Evolutionary conservation across 495 filamentous ascomycete genomes (phyloP).

Genomic region (Tuber umbilicatum): DNA sequence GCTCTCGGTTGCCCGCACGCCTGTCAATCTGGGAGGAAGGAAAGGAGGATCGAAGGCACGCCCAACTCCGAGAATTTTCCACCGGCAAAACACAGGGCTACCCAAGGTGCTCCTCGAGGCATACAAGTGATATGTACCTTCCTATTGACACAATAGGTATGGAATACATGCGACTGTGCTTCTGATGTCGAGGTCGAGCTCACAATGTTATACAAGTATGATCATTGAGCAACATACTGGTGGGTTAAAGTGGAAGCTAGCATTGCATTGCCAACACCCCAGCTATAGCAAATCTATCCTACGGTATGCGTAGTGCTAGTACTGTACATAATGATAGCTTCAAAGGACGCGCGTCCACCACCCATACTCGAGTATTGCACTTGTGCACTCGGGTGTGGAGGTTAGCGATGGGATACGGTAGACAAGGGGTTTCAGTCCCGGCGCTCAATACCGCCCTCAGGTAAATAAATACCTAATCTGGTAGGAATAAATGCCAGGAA

Average conservation of each 20-base stretch:
- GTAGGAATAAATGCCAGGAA: too few relatives aligned
- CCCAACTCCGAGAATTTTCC: not conserved
- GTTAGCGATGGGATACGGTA: too few relatives aligned
- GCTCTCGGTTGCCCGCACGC: too few relatives aligned
- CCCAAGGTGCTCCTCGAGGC: not conserved
- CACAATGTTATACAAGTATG: too few relatives aligned
- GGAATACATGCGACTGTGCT: not conserved
- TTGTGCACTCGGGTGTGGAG: not conserved
- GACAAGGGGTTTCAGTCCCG: too few relatives aligned
- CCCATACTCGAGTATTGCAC: not conserved
- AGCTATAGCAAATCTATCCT: not conserved
- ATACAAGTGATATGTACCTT: not conserved
- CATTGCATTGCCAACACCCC: not conserved
- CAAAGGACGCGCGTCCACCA: not conserved
- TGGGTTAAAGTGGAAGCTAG: not conserved
- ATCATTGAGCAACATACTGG: not conserved
- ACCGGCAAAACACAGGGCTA: not conserved
- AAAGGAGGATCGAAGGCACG: not conserved
- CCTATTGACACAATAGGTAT: not conserved
- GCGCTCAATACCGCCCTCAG: too few relatives aligned
- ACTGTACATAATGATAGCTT: not conserved
- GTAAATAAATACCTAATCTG: too few relatives aligned
- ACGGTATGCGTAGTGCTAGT: not conserved
- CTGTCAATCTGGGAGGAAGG: not conserved
- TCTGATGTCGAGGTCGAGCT: not conserved